These are phyloP conservation scores for Stagonosporopsis cucurbitacearum DNA, from an alignment of 2,329 filamentous ascomycete species.

Conservation along the genomic window DNA sequence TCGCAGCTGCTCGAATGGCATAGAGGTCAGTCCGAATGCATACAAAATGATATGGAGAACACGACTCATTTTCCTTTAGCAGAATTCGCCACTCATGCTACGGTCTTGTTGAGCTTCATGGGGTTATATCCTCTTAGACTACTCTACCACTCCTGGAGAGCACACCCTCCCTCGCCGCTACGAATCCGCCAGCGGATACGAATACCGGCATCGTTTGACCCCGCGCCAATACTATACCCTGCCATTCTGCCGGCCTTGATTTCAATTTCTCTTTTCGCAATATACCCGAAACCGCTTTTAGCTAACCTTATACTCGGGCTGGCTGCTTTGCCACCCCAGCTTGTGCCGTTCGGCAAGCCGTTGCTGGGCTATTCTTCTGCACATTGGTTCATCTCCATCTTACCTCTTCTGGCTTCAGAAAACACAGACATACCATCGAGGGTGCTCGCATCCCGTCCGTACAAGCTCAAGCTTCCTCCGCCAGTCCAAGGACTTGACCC, in stretches of 20 bases:
- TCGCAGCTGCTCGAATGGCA: conserved; percentile 48
- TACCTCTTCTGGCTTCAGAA: conserved; percentile 68
- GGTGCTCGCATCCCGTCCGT: conserved; percentile 42
- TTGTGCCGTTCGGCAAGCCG: conserved; percentile 70
- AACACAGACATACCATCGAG: conserved; percentile 49
- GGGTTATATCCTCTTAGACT: conserved; percentile 50
- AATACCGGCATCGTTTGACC: conserved; percentile 83
- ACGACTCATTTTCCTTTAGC: conserved; percentile 33
- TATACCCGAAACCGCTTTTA: conserved; percentile 67
- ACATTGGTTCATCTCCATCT: conserved; percentile 80
- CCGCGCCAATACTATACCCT: conserved; percentile 89
- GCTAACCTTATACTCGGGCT: conserved; percentile 84
- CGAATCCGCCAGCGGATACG: conserved; percentile 57
- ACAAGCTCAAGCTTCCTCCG: conserved; percentile 44
- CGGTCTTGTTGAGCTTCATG: conserved; percentile 40
- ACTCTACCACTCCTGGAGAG: conserved; percentile 39
- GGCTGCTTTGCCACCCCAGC: conserved; percentile 73
- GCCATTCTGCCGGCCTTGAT: conserved; percentile 77
- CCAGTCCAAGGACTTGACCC: conserved; percentile 52
- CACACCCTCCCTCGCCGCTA: conserved; percentile 30
- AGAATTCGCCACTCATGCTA: conserved; percentile 51
- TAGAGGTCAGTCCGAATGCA: conserved; percentile 41
- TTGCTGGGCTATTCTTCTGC: conserved; percentile 66
- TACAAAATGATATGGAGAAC: neutral
- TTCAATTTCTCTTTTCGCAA: conserved; percentile 72